Evolutionary conservation across 2,329 filamentous ascomycete species (phyloP).

Genomic region (Coniochaeta sp.): DNA sequence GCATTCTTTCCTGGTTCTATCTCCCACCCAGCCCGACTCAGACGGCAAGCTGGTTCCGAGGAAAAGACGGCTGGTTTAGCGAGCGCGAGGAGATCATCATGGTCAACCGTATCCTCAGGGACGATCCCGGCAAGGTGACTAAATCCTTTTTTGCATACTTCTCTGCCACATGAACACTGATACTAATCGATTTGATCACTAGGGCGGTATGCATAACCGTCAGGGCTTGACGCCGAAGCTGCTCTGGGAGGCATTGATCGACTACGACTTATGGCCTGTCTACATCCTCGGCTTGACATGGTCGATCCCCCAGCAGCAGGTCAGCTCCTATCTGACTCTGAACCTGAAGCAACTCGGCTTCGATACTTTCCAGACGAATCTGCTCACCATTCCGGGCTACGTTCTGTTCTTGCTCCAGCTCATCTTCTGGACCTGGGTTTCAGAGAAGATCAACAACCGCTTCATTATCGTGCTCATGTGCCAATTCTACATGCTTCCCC

Average conservation of each 20-base stretch:
- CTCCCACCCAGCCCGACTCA: conserved; percentile 40
- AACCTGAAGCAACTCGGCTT: conserved; percentile 43
- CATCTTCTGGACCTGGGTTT: conserved; percentile 38
- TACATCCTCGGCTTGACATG: conserved; percentile 41
- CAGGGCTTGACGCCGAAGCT: conserved; percentile 38
- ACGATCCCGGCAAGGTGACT: conserved; percentile 44
- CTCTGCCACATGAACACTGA: not conserved
- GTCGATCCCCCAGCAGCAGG: conserved; percentile 37
- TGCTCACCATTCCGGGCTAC: conserved; percentile 45
- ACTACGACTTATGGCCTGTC: conserved; percentile 50
- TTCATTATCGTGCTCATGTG: conserved; percentile 32
- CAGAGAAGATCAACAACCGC: conserved; percentile 34
- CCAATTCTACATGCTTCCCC: conserved; percentile 44
- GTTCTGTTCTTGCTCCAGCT: conserved; percentile 37
- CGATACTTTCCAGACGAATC: conserved; percentile 45
- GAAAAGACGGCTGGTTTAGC: conserved; percentile 44
- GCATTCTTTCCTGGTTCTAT: conserved; percentile 40
- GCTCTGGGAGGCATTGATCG: conserved; percentile 39
- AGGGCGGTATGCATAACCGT: conserved; percentile 48
- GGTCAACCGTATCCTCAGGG: conserved; percentile 49
- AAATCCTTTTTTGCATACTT: not conserved
- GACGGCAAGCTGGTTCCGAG: conserved; percentile 39
- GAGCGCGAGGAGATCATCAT: conserved; percentile 51
- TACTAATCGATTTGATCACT: conserved; percentile 6
- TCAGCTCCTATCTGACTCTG: conserved; percentile 42